These are phyloP conservation scores for Ogataea neopini DNA, from an alignment of 805 yeast genomes.

Conservation along the genomic window DNA sequence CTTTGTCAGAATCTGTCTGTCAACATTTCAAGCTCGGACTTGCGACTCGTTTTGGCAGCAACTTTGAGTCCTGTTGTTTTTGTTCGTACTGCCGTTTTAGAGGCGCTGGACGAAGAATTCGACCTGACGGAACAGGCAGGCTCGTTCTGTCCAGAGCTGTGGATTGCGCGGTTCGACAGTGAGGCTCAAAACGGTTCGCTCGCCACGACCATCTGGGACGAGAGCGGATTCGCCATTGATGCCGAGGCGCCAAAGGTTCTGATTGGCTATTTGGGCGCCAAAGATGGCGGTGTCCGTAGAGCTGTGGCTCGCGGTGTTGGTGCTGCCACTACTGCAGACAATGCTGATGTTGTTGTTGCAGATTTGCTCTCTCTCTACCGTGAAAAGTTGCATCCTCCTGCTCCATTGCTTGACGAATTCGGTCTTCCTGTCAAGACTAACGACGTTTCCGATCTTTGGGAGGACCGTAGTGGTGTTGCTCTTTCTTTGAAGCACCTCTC, in stretches of 20 bases:
- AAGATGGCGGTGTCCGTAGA: conserved; percentile 66
- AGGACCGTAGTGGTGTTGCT: conserved; percentile 77
- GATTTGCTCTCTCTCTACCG: conserved; percentile 53
- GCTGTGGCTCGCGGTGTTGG: conserved; percentile 73
- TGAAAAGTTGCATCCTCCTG: conserved; percentile 67
- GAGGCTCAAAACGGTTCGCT: conserved; percentile 59
- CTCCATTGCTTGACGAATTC: conserved; percentile 73
- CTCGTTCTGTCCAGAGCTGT: conserved; percentile 53
- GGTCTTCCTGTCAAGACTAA: conserved; percentile 73
- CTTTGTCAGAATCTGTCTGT: conserved; percentile 76
- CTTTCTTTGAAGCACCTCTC: conserved; percentile 60
- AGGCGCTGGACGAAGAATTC: conserved; percentile 83
- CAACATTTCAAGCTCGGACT: conserved; percentile 56
- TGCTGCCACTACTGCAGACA: conserved; percentile 46
- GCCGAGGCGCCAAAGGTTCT: conserved; percentile 47
- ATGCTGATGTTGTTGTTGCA: conserved; percentile 28
- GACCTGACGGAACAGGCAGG: conserved; percentile 47
- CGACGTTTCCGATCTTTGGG: conserved; percentile 78
- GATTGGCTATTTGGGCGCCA: conserved; percentile 49
- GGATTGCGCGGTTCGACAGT: conserved; percentile 76
- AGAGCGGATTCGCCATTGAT: conserved; percentile 55
- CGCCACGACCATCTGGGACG: conserved; percentile 86
- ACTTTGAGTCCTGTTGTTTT: conserved; percentile 62
- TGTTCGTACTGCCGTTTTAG: conserved; percentile 78
- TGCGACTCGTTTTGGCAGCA: conserved; percentile 55